Evolutionary conservation across 2,329 filamentous ascomycete species (phyloP).

Genomic region (Xylaria sp.): DNA sequence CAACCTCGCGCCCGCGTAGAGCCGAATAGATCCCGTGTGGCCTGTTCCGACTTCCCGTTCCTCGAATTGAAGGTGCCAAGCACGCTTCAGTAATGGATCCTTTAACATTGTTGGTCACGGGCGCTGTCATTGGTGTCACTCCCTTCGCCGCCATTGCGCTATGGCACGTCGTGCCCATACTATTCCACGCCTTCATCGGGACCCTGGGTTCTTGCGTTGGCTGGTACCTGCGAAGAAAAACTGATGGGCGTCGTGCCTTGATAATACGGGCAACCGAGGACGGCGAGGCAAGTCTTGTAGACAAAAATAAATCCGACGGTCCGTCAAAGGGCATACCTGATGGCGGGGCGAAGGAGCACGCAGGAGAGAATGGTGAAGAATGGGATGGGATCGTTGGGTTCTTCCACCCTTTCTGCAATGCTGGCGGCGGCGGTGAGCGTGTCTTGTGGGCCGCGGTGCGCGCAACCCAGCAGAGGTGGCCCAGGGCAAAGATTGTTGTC

Average conservation of each 20-base stretch:
- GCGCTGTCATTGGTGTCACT: constrained; percentile 43
- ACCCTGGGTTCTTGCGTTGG: constrained; percentile 60
- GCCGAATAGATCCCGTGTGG: background rate
- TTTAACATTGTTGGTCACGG: constrained; percentile 41
- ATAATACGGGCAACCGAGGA: constrained; percentile 64
- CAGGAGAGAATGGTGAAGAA: constrained; percentile 59
- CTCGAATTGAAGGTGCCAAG: constrained; percentile 15
- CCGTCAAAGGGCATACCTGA: constrained; percentile 52
- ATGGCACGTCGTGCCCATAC: constrained; percentile 48
- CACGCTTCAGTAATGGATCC: constrained; percentile 41
- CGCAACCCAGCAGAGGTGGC: constrained; percentile 89
- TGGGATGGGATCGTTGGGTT: constrained; percentile 93
- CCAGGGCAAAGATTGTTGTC: constrained; percentile 86
- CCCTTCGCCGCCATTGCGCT: constrained; percentile 44
- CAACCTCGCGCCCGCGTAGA: background rate
- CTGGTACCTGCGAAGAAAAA: constrained; percentile 70
- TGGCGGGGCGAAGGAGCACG: constrained; percentile 69
- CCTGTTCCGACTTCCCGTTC: background rate
- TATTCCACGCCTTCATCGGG: constrained; percentile 53
- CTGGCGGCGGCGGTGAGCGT: constrained; percentile 92
- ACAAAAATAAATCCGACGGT: constrained; percentile 41
- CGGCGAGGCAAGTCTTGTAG: constrained; percentile 51
- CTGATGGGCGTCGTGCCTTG: constrained; percentile 67
- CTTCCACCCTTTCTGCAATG: constrained; percentile 99
- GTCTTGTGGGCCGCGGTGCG: constrained; percentile 96